Conservation (phyloP, 352 stramenopile genomes). For the Thalassiosira sp. region DNA sequence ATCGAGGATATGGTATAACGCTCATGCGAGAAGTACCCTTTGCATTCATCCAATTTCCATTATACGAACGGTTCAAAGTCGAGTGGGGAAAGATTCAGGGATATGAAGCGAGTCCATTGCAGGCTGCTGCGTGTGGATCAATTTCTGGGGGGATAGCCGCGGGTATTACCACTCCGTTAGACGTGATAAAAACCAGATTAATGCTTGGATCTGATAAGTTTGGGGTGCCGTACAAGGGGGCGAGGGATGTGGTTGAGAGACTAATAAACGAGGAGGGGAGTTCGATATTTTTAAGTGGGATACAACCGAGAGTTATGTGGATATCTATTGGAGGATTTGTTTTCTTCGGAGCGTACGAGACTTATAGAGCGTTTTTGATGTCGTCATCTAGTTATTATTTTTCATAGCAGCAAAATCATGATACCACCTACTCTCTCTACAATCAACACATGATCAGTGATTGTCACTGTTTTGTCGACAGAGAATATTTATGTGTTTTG, state of each 20-base stretch:
- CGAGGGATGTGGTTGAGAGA: slow-evolving; percentile 88
- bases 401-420: too few relatives aligned
- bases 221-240: slow-evolving; percentile 90
- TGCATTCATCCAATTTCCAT: slow-evolving; percentile 98
- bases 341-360: slow-evolving; percentile 99
- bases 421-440: too few relatives aligned
- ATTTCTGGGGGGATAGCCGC: slow-evolving; percentile 93
- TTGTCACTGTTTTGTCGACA: too few relatives aligned
- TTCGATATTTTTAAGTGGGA: slow-evolving; percentile 90
- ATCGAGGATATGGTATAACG: slow-evolving; percentile 96
- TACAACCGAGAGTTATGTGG: slow-evolving; percentile 97
- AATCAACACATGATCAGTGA: too few relatives aligned
- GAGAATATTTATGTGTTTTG: too few relatives aligned
- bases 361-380: slow-evolving; percentile 46
- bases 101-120: slow-evolving; percentile 78
- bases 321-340: slow-evolving; percentile 99
- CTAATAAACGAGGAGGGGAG: slow-evolving; percentile 90
- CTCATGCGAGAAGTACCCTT: slow-evolving; percentile 99
- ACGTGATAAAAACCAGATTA: slow-evolving; percentile 98
- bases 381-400: slow-evolving; percentile 8
- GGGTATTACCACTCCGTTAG: slow-evolving; percentile 97
- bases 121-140: slow-evolving; percentile 93
- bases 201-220: slow-evolving; percentile 94
- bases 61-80: slow-evolving; percentile 97
- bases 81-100: slow-evolving; percentile 55